Percentiles rank a stretch among this genome's conserved stretches.
phyloP scores from a whole-genome alignment of 2,329 filamentous ascomycete genomes.

The Sporothrix schenckii region DNA sequence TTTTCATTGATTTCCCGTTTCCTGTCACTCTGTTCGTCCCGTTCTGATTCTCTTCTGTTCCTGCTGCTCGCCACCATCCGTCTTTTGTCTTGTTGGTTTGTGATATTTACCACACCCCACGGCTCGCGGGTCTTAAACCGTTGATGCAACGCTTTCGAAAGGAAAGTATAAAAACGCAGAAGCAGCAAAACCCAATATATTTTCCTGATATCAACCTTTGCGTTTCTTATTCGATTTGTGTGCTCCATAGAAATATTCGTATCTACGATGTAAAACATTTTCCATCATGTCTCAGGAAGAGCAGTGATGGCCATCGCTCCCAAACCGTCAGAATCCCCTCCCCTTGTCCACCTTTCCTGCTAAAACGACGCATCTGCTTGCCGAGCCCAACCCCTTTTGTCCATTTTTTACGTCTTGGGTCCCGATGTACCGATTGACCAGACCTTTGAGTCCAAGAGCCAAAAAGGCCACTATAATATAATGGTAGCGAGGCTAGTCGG shows the following conservation, averaged over 20 bases:
- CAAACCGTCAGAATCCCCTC: not conserved
- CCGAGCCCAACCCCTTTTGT: not conserved
- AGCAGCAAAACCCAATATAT: no score
- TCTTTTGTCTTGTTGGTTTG: not conserved
- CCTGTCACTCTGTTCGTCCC: no score
- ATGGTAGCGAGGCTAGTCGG: not conserved
- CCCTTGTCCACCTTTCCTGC: not conserved
- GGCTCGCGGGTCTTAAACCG: not conserved
- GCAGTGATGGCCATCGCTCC: not conserved
- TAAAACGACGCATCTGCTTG: not conserved
- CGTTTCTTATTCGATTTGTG: no score
- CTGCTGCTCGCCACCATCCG: not conserved
- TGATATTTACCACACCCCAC: not conserved
- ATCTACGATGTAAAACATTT: not conserved
- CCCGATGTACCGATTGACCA: conserved; percentile 8
- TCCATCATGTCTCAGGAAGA: not conserved
- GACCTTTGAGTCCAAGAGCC: not conserved
- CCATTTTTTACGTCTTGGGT: conserved; percentile 15
- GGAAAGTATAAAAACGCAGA: not conserved
- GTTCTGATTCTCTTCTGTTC: not conserved
- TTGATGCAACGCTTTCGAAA: not conserved
- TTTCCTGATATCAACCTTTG: no score
- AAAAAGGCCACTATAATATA: not conserved
- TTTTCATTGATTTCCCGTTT: not conserved
- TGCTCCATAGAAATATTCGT: not conserved